These are phyloP conservation scores for Chenopodium album DNA, from an alignment of 148 eudicot species.

Conservation along the genomic window DNA sequence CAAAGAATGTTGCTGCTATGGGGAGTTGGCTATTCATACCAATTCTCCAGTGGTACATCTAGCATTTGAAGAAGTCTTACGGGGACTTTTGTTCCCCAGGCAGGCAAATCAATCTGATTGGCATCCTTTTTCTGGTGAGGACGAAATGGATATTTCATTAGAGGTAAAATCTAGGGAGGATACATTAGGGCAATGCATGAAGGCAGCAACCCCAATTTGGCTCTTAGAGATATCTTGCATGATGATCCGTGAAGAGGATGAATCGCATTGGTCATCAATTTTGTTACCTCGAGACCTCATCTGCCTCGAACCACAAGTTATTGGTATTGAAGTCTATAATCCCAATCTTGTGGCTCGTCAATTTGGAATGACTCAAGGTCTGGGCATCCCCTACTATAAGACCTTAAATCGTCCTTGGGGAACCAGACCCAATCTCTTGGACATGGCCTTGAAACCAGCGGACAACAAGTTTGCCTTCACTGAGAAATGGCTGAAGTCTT, in stretches of 20 bases:
- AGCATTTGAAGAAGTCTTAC: constrained; percentile 25
- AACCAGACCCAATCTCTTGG: constrained; percentile 23
- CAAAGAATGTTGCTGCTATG: constrained; percentile 24
- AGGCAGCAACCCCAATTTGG: constrained; percentile 26
- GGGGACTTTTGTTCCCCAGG: constrained; percentile 21
- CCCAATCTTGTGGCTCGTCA: constrained; percentile 31
- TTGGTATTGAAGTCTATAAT: constrained; percentile 27
- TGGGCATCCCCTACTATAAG: constrained; percentile 25
- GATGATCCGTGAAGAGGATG: constrained; percentile 14
- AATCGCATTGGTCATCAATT: constrained; percentile 22
- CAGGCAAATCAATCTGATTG: constrained; percentile 25
- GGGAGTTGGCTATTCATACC: constrained; percentile 24
- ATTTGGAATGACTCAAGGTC: constrained; percentile 29
- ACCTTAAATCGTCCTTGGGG: constrained; percentile 32
- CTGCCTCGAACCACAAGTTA: constrained; percentile 26
- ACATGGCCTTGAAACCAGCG: constrained; percentile 13
- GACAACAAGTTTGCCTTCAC: constrained; percentile 16
- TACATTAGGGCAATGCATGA: constrained; percentile 22
- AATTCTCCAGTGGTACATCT: constrained; percentile 20
- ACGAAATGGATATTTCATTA: constrained; percentile 18
- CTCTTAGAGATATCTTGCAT: constrained; percentile 15
- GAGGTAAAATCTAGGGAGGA: constrained; percentile 15
- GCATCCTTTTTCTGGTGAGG: constrained; percentile 16
- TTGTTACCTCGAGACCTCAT: constrained; percentile 25
- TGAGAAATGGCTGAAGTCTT: constrained; percentile 23